A percentile compares a stretch with the other conserved stretches of the same genome.
Conservation (phyloP, 257 asterid species). For the Fraxinus pennsylvanica region DNA sequence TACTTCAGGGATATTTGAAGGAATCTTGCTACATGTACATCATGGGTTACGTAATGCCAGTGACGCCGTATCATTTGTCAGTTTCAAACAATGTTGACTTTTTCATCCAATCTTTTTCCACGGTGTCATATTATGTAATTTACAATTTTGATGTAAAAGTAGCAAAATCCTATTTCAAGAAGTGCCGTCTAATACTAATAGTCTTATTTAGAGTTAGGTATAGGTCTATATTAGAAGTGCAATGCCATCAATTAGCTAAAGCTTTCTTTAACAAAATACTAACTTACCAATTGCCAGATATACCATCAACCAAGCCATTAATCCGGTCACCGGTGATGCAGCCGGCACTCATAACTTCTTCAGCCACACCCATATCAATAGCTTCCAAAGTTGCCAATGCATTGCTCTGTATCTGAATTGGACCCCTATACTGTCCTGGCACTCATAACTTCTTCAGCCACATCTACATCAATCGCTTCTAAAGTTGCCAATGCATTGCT, state of each 20-base stretch:
- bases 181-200: no score
- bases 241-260: background rate
- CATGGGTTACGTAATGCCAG: no score
- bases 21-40: no score
- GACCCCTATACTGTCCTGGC: conserved; percentile 94
- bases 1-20: no score
- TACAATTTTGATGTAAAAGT: no score
- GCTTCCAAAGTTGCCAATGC: conserved; percentile 96
- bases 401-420: conserved; percentile 94
- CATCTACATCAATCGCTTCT: conserved; percentile 88
- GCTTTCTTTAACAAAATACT: background rate
- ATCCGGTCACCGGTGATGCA: conserved; percentile 94
- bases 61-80: no score
- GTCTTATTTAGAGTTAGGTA: no score
- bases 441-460: conserved; percentile 71
- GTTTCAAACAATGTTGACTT: no score
- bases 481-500: conserved; percentile 94
- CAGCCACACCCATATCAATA: conserved; percentile 85
- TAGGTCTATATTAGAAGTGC: no score
- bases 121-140: no score
- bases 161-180: no score
- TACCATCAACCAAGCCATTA: conserved; percentile 86
- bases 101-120: no score
- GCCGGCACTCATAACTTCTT: conserved; percentile 67
- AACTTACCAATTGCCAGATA: conserved; percentile 83